Conservation (phyloP, 139 green algal genomes). For the Coelastrella sp. region DNA sequence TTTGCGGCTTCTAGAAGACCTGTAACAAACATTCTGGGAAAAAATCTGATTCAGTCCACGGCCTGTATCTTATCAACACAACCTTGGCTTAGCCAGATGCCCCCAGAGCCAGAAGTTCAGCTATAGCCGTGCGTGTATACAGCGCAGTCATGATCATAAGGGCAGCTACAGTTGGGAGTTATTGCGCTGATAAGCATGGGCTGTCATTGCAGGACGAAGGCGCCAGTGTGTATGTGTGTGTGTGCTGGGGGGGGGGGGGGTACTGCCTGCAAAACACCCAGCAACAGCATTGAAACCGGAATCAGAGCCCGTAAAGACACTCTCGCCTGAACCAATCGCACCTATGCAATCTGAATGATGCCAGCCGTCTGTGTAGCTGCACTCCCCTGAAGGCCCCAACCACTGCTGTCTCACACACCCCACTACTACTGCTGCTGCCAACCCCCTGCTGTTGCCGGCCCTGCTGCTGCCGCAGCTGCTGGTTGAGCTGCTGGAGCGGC, state of each 20-base stretch:
- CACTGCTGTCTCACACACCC: background rate
- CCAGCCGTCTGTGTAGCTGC: slow-evolving; percentile 29
- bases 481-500: background rate
- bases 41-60: too few species aligned
- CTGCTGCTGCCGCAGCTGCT: slow-evolving; percentile 36
- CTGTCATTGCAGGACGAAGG: background rate
- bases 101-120: too few species aligned
- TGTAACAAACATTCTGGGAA: too few species aligned
- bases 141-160: too few species aligned
- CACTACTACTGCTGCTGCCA: background rate
- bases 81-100: too few species aligned
- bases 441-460: background rate
- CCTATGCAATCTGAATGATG: slow-evolving; percentile 19
- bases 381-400: background rate
- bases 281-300: background rate
- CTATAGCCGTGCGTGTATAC: too few species aligned
- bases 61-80: too few species aligned
- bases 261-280: slow-evolving; percentile 4
- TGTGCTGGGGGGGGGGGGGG: too few species aligned
- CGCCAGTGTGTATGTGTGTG: too few species aligned
- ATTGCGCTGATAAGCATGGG: too few species aligned
- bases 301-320: background rate
- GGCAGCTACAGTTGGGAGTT: too few species aligned
- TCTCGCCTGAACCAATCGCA: background rate
- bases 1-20: too few species aligned